Base-by-base conservation (phyloP, 352 stramenopile genomes). In the Peronospora farinosa region DNA sequence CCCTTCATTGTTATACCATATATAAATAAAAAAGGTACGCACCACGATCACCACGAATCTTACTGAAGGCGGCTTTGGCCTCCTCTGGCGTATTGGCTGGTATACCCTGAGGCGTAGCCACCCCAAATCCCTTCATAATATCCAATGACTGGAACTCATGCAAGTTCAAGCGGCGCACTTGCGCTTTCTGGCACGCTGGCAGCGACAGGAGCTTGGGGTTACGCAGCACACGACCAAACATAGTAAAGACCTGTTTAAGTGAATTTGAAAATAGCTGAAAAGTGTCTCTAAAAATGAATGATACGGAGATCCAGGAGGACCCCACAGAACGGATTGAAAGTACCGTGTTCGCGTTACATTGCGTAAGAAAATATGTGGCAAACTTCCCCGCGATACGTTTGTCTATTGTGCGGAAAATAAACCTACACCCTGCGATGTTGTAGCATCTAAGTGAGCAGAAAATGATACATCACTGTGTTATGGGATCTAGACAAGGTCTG, bases 91-190 rank as follows among this genome's bases (percentile, higher is more conserved):
- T 94, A 51, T 73, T 66, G 42, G 84, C 85, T 32, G 81, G 64
- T 52, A 88, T 77, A 49, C 77, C 78, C 38, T 69, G 65, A 16
- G 78, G 85, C 28, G 85, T 85, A 30, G 66, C 67, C 28, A 96
- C 83, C 58, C 80, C 86, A 58, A 79, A 96, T 38, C 73, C 72
- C 65, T 95, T 89, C 83, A 97, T 96, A 67, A 97, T 92, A 57
- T 97, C 76, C 65, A 97, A 90, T 54, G 82, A 90, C 73, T 96
- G 85, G 74, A 96, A 97, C 70, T 97, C 90, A 65, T 97, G 91
- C 36, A 97, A 72, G 68, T 97, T 97, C 17, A 97, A 74, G 54
- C 84, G 78, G 47, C 88, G 85, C 54, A 92, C 64, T 62, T 89
- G 78, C 56, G 84, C 73, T 58, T 48, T 55, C 51, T 78, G 74